Base-by-base conservation (phyloP, 164 flowering plant species). In the Brasenia schreberi region DNA sequence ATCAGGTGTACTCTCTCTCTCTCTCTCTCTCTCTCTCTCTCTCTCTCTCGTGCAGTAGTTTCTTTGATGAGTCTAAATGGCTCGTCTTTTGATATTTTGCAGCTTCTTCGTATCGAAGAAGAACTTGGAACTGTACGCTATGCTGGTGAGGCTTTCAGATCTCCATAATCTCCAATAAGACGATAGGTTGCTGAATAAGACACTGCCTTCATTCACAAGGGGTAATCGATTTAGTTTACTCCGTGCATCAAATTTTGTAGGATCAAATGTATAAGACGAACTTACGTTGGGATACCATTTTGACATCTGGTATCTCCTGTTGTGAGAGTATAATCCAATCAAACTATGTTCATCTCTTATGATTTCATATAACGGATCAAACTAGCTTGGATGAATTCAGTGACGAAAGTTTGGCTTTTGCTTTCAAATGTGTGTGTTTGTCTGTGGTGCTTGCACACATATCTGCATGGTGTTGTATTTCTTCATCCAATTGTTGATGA, bases 21-120 rank as follows among this genome's bases (percentile, higher is more conserved):
- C 43, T 42, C 61, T 19, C 39, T 42, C 18, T 27, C 18, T n/a
- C 5, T 44, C 18, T 64, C 52, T 19, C 45, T 42, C 39, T 56
- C 39, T 64, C n/a, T 18, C 17, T 33, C 39, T 33, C 39, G 39
- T 33, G 39, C 39, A 33, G 39, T 33, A 33, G 39, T 33, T 33
- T 33, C 39, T 33, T 33, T 33, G 39, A 1, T 3, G 39, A 33
- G 39, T 33, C 4, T 33, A 33, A 33, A 33, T 33, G 39, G 0
- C 56, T 49, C 16, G 12, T 49, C 10, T 14, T 49, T 49, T 49
- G 56, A 49, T 49, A 49, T 49, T 49, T 9, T 49, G 1, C 63
- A 87, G 92, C 73, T 87, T 76, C 81, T 87, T 64, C 87, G 89
- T 5, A 85, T 87, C n/a, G 92, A 82, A 64, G 88, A 87, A 78